Evolutionary conservation across 176 grass and related monocot species (phyloP), one percentile per base, ranked within the genome.

Genomic region (Saccharum spontaneum): DNA sequence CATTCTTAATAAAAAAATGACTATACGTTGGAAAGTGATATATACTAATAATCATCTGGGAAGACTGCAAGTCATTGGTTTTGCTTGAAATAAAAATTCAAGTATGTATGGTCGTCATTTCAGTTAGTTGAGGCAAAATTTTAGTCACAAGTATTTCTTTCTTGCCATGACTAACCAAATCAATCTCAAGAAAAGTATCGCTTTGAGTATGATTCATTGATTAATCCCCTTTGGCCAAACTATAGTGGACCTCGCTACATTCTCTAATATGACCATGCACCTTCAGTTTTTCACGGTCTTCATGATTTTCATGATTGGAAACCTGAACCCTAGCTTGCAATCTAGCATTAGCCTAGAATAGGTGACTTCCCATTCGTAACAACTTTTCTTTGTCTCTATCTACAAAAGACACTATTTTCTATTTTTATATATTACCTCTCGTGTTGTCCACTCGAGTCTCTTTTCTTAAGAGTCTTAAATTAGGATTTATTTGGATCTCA

Each of bases 241-340:
- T 54, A 54, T 54, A 54, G 66, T 69, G 79, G 45, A 38, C 45
- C 18, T 13, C 49, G 28, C 4, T 74, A 64, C 11, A 13, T 73
- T 62, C 3, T 83, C 37, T 34, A 73, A 10, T 60, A 37, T 65
- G 30, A 75, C 28, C 28, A 65, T 75, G 7, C 40, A 65, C 23
- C 50, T 66, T 50, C 13, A 17, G 2, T 75, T 26, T 76, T 75
- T 64, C 38, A 76, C 50, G 12, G 6, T 67, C 66, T 49, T 17
- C 57, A 63, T 83, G 69, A 64, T 67, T 75, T 49, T 17, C 57
- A 63, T 83, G 69, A 64, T 64, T 74, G 55, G 6, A 46, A 83
- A 73, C 41, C 41, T 61, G 18, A 64, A 23, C 17, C 38, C 17
- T 22, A 62, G 16, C 10, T 62, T 62, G 37, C 38, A 82, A 61